Percentiles rank a stretch among this genome's conserved stretches.
phyloP scores from a whole-genome alignment of 2,329 filamentous ascomycete genomes.

The Aspergillus thermomutatus region DNA sequence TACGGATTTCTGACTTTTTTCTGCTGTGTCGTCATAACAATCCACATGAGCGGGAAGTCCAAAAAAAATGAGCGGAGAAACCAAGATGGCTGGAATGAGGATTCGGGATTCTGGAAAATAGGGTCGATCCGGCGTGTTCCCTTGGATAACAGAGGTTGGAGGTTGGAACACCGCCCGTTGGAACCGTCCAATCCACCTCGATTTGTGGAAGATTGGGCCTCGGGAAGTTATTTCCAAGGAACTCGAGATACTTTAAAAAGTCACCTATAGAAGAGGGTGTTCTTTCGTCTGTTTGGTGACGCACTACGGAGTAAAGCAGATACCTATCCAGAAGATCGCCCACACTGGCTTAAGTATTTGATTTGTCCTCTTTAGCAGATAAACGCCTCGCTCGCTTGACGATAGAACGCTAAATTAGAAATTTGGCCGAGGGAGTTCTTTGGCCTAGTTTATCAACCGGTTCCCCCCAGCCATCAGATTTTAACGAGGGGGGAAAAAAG shows the following conservation, averaged over 20 bases:
- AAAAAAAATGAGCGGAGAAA: not conserved
- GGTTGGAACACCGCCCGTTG: not conserved
- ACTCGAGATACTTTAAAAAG: not conserved
- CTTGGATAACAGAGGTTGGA: not conserved
- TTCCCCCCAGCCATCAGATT: not conserved
- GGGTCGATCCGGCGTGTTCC: not conserved
- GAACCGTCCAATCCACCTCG: not conserved
- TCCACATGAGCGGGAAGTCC: not conserved
- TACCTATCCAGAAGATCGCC: not conserved
- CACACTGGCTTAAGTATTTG: not conserved
- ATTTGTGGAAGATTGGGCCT: not conserved
- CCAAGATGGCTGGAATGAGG: not conserved
- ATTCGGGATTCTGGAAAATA: not conserved
- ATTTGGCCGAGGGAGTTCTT: not conserved
- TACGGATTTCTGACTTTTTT: not conserved
- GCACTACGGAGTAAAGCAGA: not conserved
- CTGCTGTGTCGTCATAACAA: not conserved
- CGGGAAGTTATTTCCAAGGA: not conserved
- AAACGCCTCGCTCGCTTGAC: not conserved
- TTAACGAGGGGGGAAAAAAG: not conserved
- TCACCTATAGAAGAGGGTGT: not conserved
- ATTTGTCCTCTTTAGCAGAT: not conserved
- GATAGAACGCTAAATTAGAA: not conserved
- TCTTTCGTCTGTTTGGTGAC: not conserved
- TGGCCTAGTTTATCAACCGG: not conserved